A percentile compares a stretch with the other conserved stretches of the same genome.
Evolutionary conservation across 139 green algal species (phyloP).

Genomic region (Deuterostichococcus epilithicus): DNA sequence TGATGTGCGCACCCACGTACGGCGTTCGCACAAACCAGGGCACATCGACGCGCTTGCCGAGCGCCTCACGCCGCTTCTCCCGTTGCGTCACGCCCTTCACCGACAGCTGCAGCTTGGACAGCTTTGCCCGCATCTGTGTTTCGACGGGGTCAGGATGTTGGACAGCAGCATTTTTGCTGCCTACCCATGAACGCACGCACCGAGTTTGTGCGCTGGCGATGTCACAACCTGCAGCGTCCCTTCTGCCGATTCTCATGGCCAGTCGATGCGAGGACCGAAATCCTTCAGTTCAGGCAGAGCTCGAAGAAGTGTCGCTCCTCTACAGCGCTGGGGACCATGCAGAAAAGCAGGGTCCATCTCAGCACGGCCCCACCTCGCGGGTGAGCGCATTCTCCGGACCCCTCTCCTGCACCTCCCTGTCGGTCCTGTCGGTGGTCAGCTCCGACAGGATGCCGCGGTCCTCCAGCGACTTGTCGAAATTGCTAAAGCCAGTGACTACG

Average conservation of each 20-base stretch:
- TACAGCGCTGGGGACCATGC: too few species aligned
- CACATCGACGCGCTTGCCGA: conserved; percentile 24
- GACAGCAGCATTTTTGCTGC: not conserved
- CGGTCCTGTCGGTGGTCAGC: conserved; percentile 26
- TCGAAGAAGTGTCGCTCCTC: too few species aligned
- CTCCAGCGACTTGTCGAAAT: conserved; percentile 44
- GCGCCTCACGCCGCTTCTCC: conserved; percentile 54
- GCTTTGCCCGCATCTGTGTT: conserved; percentile 34
- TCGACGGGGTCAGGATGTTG: not conserved
- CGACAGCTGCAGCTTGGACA: conserved; percentile 62
- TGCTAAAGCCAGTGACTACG: not conserved
- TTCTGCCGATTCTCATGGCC: not conserved
- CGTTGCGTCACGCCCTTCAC: conserved; percentile 72
- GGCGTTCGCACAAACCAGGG: conserved; percentile 23
- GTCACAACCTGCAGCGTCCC: not conserved
- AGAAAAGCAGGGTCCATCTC: too few species aligned
- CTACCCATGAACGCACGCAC: not conserved
- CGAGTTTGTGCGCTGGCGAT: not conserved
- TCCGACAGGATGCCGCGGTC: conserved; percentile 28
- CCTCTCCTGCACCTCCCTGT: not conserved
- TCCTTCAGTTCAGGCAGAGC: too few species aligned
- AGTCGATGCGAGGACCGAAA: not conserved
- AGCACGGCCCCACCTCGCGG: not conserved
- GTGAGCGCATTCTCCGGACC: not conserved
- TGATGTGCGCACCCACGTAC: not conserved